These are phyloP conservation scores for Chalciporus sp. DNA, from an alignment of 1,284 basidiomycete species.

Conservation along the genomic window DNA sequence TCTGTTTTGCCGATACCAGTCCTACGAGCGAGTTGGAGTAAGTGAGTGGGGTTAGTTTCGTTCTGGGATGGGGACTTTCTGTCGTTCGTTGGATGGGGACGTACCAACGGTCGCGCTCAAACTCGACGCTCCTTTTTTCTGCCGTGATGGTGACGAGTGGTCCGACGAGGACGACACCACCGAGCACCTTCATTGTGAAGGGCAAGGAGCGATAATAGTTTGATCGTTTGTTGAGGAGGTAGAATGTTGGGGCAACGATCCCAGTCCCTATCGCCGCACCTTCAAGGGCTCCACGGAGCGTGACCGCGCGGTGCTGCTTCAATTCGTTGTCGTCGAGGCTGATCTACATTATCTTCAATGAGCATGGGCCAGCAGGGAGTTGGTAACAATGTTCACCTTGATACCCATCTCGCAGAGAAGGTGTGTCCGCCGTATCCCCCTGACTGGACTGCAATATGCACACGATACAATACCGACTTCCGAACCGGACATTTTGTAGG, in stretches of 20 bases:
- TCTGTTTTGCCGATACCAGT: slow-evolving; percentile 59
- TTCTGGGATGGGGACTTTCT: not conserved
- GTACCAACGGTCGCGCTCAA: slow-evolving; percentile 71
- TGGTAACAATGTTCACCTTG: slow-evolving; percentile 18
- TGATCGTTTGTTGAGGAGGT: slow-evolving; percentile 57
- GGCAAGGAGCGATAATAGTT: slow-evolving; percentile 72
- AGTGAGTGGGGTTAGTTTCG: too few species aligned
- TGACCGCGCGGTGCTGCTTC: slow-evolving; percentile 54
- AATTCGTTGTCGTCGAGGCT: slow-evolving; percentile 45
- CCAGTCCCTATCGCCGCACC: slow-evolving; percentile 57
- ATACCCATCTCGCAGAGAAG: slow-evolving; percentile 11
- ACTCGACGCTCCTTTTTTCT: slow-evolving; percentile 77
- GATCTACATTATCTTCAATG: slow-evolving; percentile 34
- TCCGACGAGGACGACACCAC: slow-evolving; percentile 66
- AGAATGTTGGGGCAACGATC: slow-evolving; percentile 58
- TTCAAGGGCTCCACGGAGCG: slow-evolving; percentile 64
- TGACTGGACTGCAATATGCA: slow-evolving; percentile 5
- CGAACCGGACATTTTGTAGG: not conserved
- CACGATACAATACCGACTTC: not conserved
- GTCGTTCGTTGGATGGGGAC: slow-evolving; percentile 23
- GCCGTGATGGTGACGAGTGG: slow-evolving; percentile 76
- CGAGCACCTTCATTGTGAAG: slow-evolving; percentile 74
- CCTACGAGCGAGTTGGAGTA: slow-evolving; percentile 40
- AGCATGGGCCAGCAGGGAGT: not conserved
- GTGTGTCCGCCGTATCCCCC: not conserved